These are phyloP conservation scores for Eutrema japonicum DNA, from an alignment of 345 rosid species.

Conservation along the genomic window DNA sequence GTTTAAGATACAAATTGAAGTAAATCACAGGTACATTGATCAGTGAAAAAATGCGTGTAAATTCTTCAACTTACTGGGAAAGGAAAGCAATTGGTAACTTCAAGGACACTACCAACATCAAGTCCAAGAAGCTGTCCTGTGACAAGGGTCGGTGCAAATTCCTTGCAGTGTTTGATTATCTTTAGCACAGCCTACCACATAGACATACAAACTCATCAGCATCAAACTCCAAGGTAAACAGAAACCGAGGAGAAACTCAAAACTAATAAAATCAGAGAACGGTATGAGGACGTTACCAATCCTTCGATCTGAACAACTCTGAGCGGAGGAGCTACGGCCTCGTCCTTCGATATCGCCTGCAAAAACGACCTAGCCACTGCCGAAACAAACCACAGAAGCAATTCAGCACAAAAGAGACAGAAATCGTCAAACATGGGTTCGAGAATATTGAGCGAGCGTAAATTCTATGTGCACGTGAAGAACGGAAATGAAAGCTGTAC, in stretches of 20 bases:
- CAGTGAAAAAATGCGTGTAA: background rate
- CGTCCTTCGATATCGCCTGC: constrained; percentile 85
- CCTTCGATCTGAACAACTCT: constrained; percentile 99
- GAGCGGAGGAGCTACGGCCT: constrained; percentile 80
- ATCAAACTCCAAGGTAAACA: background rate
- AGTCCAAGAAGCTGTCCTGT: constrained; percentile 98
- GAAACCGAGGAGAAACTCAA: background rate
- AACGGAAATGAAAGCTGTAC: background rate
- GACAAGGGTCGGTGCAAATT: constrained; percentile 90
- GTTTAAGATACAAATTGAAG: constrained; percentile 5
- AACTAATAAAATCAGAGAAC: background rate
- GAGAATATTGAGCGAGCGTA: background rate
- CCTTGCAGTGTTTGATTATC: constrained; percentile 98
- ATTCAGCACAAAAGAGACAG: background rate
- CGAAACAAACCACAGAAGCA: constrained; percentile 12
- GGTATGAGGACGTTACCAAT: constrained; percentile 51
- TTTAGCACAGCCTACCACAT: constrained; percentile 72
- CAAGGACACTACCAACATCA: constrained; percentile 98
- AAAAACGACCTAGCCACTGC: constrained; percentile 76
- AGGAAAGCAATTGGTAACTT: constrained; percentile 98
- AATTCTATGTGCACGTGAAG: constrained; percentile 8
- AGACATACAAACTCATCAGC: background rate
- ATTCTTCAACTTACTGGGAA: constrained; percentile 67
- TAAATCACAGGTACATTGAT: background rate
- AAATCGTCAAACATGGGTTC: constrained; percentile 6